Evolutionary conservation across 305 asterid species (phyloP), one percentile per base, ranked within the genome.

Genomic region (Striga hermonthica): DNA sequence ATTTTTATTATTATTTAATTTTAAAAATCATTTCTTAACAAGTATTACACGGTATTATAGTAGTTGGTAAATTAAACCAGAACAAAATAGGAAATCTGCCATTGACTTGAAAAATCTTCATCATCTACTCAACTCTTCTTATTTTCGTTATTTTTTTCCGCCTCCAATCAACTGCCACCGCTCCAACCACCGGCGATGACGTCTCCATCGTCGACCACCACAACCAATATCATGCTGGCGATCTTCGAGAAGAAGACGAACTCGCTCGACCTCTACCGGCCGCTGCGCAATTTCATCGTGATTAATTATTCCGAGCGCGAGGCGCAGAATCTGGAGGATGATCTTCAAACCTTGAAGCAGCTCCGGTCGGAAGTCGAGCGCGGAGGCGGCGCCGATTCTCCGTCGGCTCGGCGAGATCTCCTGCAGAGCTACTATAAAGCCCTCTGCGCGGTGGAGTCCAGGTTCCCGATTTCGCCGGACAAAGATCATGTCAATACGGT

Each of bases 391-490:
- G 50, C 84, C n/a, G 95, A 86, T 61, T 84, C 96, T 8, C 78
- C 77, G 38, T 65, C 95, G 13, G 86, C 96, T 16, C 91, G 97
- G 53, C 93, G 98, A 35, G 98, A 93, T 71, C 78, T 86, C 64
- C 78, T 93, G 67, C 98, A 84, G 78, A 86, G 83, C 77, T 92
- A 87, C 83, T 92, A 71, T 73, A 87, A 77, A 82, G 93, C 95
- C 82, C 95, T 92, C 10, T 92, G 95, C 73, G 89, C 96, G 36
- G 93, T 87, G 53, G 98, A 92, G 83, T 87, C 96, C 4, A 74
- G 98, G 79, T 92, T 92, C 52, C 98, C 98, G 31, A 87, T 92
- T 57, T 92, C 98, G 28, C 84, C 89, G 61, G 95, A 92, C 68
- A 80, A 82, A 64, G 97, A 89, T 77, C 98, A 92, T 36, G 79